A percentile compares a stretch with the other conserved stretches of the same genome.
These are phyloP conservation scores for Aspergillus brasiliensis DNA, from an alignment of 2,329 filamentous ascomycete species.

Conservation along the genomic window DNA sequence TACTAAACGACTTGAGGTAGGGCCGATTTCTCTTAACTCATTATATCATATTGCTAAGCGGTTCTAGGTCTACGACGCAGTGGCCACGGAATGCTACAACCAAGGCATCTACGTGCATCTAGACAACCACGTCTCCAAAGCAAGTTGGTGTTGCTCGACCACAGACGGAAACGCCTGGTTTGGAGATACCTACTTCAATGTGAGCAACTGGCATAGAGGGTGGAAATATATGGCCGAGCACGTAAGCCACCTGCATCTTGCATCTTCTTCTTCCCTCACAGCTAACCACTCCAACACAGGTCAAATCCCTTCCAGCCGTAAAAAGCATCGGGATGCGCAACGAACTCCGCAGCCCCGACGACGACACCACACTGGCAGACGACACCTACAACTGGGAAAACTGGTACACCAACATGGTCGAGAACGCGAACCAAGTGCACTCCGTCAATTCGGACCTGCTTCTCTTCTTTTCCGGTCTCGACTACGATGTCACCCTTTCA, in stretches of 20 bases:
- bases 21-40: neutral
- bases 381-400: conserved; percentile 47
- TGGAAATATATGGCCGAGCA: conserved; percentile 63
- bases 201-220: conserved; percentile 63
- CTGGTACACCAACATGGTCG: conserved; percentile 50
- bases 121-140: conserved; percentile 64
- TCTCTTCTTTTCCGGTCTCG: conserved; percentile 53
- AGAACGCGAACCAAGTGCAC: conserved; percentile 46
- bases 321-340: conserved; percentile 42
- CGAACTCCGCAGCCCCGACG: conserved; percentile 39
- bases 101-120: conserved; percentile 62
- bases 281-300: conserved; percentile 3
- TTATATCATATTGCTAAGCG: neutral
- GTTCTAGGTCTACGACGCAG: conserved; percentile 58
- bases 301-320: conserved; percentile 28
- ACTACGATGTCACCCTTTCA: conserved; percentile 47
- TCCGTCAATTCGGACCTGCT: conserved; percentile 47
- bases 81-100: conserved; percentile 59
- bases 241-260: conserved; percentile 37
- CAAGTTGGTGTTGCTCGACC: conserved; percentile 59
- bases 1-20: conserved; percentile 33
- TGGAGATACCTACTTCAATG: conserved; percentile 61
- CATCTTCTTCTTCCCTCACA: neutral
- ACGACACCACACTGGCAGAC: conserved; percentile 12
- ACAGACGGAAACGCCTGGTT: conserved; percentile 63